Evolutionary conservation across 768 basidiomycete genomes (phyloP), one percentile per base, ranked within the genome.

Genomic region (Amanita brunnescens): DNA sequence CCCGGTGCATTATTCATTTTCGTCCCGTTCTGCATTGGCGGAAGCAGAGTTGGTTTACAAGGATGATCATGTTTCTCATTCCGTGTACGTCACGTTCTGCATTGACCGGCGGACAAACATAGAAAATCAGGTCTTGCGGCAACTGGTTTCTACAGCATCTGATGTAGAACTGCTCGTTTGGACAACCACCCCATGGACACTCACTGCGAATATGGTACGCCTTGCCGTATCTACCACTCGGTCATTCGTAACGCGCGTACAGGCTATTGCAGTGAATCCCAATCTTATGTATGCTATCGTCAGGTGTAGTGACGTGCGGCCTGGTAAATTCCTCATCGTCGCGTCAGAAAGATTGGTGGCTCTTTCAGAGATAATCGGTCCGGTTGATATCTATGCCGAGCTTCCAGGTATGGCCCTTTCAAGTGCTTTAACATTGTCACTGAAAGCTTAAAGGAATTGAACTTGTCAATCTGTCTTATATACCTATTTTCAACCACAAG

Each of bases 181-280:
- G 95, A 98, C 95, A 2, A 98, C 95, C 3, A 98, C 95, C 0
- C 90, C 95, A 1, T 99, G 95, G 95, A 98, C 91, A 3, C 69
- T 98, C 42, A 91, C 89, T 5, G 90, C 91, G 1, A 98, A 99
- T 61, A 91, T 93, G 87, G 93, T 92, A 57, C 37, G 76, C 39
- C 10, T 54, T 6, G 20, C 55, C 51, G 30, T 16, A 40, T 16
- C 21, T n/a, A 5, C 34, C 34, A 38, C 39, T 38, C 29, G 7
- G 37, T 26, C n/a, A 21, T 16, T 29, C 40, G 45, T 57, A 42
- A 57, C 55, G 32, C 37, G 9, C 54, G 12, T 53, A 20, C 53
- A 95, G 94, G 93, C 85, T n/a, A 88, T 98, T 42, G 88, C 92
- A 4, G 83, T 95, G 3, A 76, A 93, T 58, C 71, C 77, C 1